Conservation (phyloP, 192 early-diverging fungal species). For the Linnemannia elongata region DNA sequence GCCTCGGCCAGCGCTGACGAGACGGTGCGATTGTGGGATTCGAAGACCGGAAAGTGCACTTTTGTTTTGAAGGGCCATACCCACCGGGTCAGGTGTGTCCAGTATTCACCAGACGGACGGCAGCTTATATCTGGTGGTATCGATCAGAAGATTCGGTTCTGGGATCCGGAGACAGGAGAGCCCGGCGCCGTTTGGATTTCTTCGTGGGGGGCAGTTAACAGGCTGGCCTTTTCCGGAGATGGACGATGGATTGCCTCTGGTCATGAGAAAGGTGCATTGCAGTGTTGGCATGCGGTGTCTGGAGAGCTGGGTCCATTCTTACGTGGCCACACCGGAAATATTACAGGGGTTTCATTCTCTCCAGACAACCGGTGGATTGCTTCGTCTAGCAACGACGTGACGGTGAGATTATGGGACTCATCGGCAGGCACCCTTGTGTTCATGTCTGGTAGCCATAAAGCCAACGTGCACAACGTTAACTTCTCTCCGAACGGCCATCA, state of each 20-base stretch:
- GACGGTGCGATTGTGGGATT: not conserved
- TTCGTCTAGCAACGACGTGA: not conserved
- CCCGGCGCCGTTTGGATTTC: not conserved
- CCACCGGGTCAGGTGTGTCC: not conserved
- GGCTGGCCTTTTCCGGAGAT: not conserved
- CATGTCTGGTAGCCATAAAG: not conserved
- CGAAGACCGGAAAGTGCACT: not conserved
- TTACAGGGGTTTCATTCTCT: not conserved
- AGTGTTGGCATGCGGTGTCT: not conserved
- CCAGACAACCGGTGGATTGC: not conserved
- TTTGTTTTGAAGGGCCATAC: not conserved
- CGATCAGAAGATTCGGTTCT: not conserved
- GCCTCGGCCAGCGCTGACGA: not conserved
- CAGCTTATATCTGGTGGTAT: not conserved
- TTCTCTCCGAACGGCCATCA: too few species aligned
- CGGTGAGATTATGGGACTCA: not conserved
- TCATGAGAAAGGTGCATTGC: not conserved
- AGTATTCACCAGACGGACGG: not conserved
- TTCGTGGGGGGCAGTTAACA: not conserved
- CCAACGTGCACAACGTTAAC: not conserved
- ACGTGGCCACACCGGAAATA: not conserved
- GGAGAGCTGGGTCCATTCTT: not conserved
- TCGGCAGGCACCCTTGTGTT: not conserved
- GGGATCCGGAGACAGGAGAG: not conserved
- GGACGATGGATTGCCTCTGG: not conserved